Evolutionary conservation across 2,329 filamentous ascomycete species (phyloP).

Genomic region (Mycosphaerella arachidis): DNA sequence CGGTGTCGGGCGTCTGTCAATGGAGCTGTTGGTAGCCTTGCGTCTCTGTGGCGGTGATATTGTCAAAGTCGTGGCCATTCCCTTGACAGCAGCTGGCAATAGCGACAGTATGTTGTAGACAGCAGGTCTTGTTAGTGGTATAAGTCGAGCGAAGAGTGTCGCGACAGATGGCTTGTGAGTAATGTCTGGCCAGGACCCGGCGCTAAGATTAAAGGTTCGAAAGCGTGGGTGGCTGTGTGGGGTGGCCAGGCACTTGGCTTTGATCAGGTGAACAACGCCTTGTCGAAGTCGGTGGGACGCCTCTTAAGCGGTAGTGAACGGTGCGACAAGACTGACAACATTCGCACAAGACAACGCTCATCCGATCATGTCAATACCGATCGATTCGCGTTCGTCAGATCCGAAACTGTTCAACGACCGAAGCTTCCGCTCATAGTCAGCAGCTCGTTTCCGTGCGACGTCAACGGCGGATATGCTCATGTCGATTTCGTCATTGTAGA

Average conservation of each 20-base stretch:
- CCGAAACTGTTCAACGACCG: conserved; percentile 24
- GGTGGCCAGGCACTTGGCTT: neutral
- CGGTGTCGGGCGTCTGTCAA: neutral
- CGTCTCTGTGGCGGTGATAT: neutral
- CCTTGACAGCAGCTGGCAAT: neutral
- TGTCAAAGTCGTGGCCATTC: neutral
- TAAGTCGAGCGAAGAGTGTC: neutral
- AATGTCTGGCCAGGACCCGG: neutral
- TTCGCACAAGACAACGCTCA: conserved; percentile 10
- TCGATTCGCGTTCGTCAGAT: conserved; percentile 13
- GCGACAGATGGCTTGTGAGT: neutral
- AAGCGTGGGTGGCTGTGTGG: neutral
- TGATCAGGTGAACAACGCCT: neutral
- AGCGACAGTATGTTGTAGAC: neutral
- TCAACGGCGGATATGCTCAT: conserved; percentile 27
- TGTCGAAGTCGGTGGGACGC: neutral
- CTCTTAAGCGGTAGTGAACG: neutral
- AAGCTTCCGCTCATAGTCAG: conserved; percentile 27
- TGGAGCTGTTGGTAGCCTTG: neutral
- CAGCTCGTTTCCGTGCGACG: conserved; percentile 23
- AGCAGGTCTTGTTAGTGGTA: neutral
- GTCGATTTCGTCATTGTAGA: conserved; percentile 31
- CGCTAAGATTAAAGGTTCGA: neutral
- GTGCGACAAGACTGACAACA: neutral
- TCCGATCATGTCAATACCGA: conserved; percentile 26